Conservation (phyloP, 2,329 filamentous ascomycete genomes). For the Pseudogymnoascus sp. region DNA sequence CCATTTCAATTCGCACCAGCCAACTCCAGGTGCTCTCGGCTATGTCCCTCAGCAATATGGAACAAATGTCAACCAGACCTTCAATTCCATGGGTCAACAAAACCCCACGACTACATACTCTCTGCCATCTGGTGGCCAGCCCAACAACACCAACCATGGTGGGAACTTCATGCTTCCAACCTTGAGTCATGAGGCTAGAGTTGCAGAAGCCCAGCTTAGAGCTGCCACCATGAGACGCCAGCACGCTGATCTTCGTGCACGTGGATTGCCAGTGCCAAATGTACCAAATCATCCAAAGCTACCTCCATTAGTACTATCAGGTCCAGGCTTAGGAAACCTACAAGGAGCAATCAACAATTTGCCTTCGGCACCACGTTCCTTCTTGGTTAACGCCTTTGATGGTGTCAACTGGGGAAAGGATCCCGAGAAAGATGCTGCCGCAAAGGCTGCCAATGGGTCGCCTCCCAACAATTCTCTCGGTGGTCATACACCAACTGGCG, state of each 20-base stretch:
- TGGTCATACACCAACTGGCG: background rate
- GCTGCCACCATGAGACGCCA: constrained; percentile 5
- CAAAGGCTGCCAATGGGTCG: background rate
- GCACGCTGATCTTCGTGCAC: background rate
- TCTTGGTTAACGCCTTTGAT: background rate
- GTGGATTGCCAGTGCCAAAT: background rate
- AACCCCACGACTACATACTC: background rate
- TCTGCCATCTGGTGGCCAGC: background rate
- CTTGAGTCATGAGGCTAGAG: background rate
- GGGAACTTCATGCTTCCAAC: background rate
- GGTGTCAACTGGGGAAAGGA: background rate
- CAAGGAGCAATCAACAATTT: background rate
- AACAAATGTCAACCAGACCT: background rate
- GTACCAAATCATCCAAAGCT: background rate
- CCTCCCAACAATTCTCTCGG: background rate
- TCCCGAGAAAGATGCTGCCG: background rate
- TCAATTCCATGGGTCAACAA: constrained; percentile 1
- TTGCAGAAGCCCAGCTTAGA: constrained; percentile 3
- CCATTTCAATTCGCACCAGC: background rate
- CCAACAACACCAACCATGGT: background rate
- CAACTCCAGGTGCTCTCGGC: background rate
- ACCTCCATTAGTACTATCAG: background rate
- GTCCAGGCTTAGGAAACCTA: background rate
- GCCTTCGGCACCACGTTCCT: background rate
- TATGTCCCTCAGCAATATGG: background rate